Conservation (phyloP, 2,329 filamentous ascomycete species). For the Nigrospora sphaerica region DNA sequence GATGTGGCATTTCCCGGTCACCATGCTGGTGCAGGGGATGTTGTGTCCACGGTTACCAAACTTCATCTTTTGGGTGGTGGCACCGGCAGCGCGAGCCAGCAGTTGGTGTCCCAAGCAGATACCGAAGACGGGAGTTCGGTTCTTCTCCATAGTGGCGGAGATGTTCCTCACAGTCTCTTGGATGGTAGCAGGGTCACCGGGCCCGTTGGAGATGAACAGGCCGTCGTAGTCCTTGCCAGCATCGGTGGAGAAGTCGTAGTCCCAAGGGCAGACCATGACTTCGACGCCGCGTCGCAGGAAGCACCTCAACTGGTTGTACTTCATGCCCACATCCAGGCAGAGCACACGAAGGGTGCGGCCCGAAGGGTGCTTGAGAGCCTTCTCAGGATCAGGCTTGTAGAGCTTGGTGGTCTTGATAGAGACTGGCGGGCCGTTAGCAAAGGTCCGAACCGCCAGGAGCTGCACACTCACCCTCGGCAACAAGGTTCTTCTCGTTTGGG, state of each 20-base stretch:
- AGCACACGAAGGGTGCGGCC: constrained; percentile 82
- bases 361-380: constrained; percentile 76
- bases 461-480: constrained; percentile 76
- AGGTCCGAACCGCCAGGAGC: constrained; percentile 9
- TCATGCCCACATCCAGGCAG: constrained; percentile 94
- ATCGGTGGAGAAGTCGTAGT: constrained; percentile 78
- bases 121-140: constrained; percentile 82
- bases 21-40: constrained; percentile 92
- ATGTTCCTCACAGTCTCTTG: constrained; percentile 75
- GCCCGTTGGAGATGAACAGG: constrained; percentile 95
- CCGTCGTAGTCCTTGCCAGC: constrained; percentile 85
- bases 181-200: constrained; percentile 87
- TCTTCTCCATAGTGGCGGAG: constrained; percentile 65
- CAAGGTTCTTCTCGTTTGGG: constrained; percentile 87
- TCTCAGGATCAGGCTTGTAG: constrained; percentile 67
- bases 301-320: constrained; percentile 96
- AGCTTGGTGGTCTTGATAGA: constrained; percentile 82
- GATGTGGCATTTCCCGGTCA: constrained; percentile 96
- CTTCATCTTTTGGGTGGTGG: constrained; percentile 91
- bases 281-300: constrained; percentile 87
- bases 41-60: constrained; percentile 98
- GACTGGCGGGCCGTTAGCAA: constrained; percentile 53
- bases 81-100: constrained; percentile 80
- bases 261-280: constrained; percentile 90
- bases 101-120: constrained; percentile 95